Conservation (phyloP, 1,284 basidiomycete genomes). For the Trichosporon sp. region DNA sequence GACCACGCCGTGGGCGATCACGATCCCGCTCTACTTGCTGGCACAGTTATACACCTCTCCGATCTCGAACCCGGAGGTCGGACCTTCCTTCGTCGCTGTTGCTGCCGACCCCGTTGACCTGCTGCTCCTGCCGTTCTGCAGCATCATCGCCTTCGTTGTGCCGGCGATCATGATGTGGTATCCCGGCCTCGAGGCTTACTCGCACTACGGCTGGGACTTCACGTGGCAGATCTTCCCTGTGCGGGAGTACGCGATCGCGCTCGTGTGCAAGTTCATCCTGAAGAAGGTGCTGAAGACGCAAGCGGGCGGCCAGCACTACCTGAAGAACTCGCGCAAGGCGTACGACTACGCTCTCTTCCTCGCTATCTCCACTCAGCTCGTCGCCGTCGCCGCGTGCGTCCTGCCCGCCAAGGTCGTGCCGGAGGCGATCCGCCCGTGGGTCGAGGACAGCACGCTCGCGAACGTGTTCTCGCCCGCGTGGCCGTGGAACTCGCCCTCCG, state of each 20-base stretch:
- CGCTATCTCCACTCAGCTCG: neutral
- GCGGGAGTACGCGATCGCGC: constrained; percentile 6
- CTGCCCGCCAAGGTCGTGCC: constrained; percentile 3
- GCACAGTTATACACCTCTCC: constrained; percentile 3
- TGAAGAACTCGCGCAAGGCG: constrained; percentile 9
- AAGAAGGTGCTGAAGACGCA: neutral
- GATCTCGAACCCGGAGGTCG: constrained; percentile 7
- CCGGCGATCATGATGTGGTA: constrained; percentile 15
- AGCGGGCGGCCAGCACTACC: neutral
- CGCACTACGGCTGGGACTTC: constrained; percentile 16
- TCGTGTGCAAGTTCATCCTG: neutral
- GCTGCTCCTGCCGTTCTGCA: constrained; percentile 1
- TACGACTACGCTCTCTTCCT: constrained; percentile 1
- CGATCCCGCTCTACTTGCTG: neutral
- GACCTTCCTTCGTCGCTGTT: neutral
- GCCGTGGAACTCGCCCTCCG: constrained; percentile 11
- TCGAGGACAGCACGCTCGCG: neutral
- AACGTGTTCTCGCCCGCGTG: constrained; percentile 1
- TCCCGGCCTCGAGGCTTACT: neutral
- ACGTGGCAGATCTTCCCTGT: constrained; percentile 17
- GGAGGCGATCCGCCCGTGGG: neutral
- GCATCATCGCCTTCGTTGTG: constrained; percentile 10
- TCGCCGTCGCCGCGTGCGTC: neutral
- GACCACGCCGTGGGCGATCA: constrained; percentile 3
- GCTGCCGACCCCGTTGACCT: constrained; percentile 11